phyloP scores from a whole-genome alignment of 2,329 filamentous ascomycete genomes.

The Zopfia rhizophila region DNA sequence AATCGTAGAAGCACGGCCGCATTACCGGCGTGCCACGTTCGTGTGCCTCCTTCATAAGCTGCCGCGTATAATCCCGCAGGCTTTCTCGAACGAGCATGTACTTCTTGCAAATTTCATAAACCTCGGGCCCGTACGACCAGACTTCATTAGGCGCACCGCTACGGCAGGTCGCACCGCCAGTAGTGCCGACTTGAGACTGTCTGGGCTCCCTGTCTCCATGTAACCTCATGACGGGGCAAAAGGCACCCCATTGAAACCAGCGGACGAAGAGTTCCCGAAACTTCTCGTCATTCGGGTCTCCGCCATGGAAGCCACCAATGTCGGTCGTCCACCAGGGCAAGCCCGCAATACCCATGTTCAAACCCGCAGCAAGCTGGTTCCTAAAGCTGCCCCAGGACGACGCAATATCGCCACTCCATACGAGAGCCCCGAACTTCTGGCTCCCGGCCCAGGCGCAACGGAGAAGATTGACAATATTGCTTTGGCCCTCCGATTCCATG shows the following conservation, averaged over 20 bases:
- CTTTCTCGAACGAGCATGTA: slow-evolving; percentile 69
- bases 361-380: slow-evolving; percentile 69
- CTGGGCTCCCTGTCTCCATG: slow-evolving; percentile 73
- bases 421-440: slow-evolving; percentile 72
- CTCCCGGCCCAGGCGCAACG: slow-evolving; percentile 68
- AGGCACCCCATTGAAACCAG: slow-evolving; percentile 77
- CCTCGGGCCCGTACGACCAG: slow-evolving; percentile 71
- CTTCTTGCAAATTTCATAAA: slow-evolving; percentile 68
- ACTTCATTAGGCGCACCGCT: slow-evolving; percentile 70
- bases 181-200: slow-evolving; percentile 55
- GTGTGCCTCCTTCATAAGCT: slow-evolving; percentile 69
- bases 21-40: slow-evolving; percentile 70
- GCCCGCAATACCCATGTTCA: slow-evolving; percentile 73
- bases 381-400: slow-evolving; percentile 70
- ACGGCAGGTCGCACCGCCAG: slow-evolving; percentile 49
- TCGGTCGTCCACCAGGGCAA: slow-evolving; percentile 77
- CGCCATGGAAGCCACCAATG: slow-evolving; percentile 76
- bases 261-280: slow-evolving; percentile 73
- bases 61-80: slow-evolving; percentile 67
- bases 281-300: slow-evolving; percentile 63
- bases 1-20: slow-evolving; percentile 71
- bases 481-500: slow-evolving; percentile 62
- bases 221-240: slow-evolving; percentile 73
- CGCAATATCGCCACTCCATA: slow-evolving; percentile 75
- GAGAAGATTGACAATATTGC: slow-evolving; percentile 68